Percentiles rank a stretch among this genome's conserved stretches.
Conservation (phyloP, 306 rosid species). For the Oxytropis ochrocephala region DNA sequence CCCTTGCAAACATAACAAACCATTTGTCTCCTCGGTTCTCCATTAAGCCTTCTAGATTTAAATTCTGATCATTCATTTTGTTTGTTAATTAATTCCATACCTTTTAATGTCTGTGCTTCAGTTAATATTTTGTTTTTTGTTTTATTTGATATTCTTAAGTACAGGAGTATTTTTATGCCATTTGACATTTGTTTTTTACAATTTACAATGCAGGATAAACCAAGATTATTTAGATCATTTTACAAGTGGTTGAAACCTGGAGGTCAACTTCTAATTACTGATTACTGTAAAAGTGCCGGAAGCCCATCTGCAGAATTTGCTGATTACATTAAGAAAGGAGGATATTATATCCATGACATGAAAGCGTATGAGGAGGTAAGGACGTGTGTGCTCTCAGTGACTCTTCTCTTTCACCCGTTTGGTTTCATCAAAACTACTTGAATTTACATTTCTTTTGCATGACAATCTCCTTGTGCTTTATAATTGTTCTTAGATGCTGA, state of each 20-base stretch:
- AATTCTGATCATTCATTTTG: neutral
- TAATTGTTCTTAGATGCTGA: constrained; percentile 58
- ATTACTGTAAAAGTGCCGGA: constrained; percentile 71
- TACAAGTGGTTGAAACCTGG: constrained; percentile 94
- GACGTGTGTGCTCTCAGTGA: neutral
- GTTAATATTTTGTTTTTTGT: neutral
- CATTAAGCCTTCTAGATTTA: neutral
- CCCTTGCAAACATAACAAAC: neutral
- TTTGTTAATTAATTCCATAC: neutral
- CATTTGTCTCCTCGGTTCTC: neutral
- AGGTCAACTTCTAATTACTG: constrained; percentile 80
- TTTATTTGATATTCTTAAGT: neutral
- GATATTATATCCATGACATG: constrained; percentile 65
- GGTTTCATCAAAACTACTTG: neutral
- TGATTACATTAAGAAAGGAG: constrained; percentile 72
- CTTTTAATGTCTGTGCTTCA: neutral
- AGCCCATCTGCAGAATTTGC: constrained; percentile 58
- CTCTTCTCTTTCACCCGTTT: constrained; percentile 16
- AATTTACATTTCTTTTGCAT: constrained; percentile 3
- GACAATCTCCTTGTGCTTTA: neutral
- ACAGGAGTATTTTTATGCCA: neutral
- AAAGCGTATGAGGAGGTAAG: constrained; percentile 63
- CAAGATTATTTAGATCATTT: constrained; percentile 63
- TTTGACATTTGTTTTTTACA: neutral
- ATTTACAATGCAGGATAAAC: constrained; percentile 59